These are phyloP conservation scores for Metschnikowia rubicola DNA, from an alignment of 805 yeast species.

Conservation along the genomic window DNA sequence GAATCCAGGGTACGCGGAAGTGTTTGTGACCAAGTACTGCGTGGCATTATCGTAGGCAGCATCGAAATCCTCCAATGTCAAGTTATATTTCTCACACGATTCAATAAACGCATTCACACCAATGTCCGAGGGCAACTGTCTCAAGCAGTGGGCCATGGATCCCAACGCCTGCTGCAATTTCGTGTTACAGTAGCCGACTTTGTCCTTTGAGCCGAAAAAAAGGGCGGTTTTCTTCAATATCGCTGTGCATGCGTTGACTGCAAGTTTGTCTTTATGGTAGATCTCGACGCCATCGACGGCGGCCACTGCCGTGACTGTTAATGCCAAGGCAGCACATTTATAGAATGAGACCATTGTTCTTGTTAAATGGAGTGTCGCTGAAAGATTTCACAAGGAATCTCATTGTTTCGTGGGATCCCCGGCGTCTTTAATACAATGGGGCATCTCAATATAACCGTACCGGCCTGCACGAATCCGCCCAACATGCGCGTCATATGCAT, in stretches of 20 bases:
- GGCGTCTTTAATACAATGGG: constrained; percentile 1
- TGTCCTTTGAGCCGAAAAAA: constrained; percentile 24
- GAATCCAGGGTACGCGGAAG: constrained; percentile 28
- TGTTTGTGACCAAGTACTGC: constrained; percentile 30
- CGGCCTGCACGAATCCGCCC: not conserved
- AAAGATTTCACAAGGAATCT: too few species aligned
- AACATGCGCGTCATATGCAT: not conserved
- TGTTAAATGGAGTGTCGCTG: not conserved
- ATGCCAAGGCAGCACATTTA: constrained; percentile 11
- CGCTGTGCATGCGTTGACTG: constrained; percentile 25
- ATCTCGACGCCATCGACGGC: constrained; percentile 18
- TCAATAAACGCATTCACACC: constrained; percentile 16
- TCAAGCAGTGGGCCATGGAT: constrained; percentile 34
- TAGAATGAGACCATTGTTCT: constrained; percentile 14
- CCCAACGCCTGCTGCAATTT: constrained; percentile 39
- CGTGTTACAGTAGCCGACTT: constrained; percentile 30
- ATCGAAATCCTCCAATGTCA: constrained; percentile 32
- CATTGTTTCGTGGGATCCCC: not conserved
- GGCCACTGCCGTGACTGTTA: constrained; percentile 16
- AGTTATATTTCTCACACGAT: constrained; percentile 13
- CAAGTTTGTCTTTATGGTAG: constrained; percentile 24
- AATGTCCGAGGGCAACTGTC: constrained; percentile 19
- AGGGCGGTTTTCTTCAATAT: constrained; percentile 25
- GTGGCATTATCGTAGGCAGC: constrained; percentile 42
- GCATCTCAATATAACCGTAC: not conserved